Base-by-base conservation (phyloP, 2,329 filamentous ascomycete genomes). In the Xylaria hypoxylon region DNA sequence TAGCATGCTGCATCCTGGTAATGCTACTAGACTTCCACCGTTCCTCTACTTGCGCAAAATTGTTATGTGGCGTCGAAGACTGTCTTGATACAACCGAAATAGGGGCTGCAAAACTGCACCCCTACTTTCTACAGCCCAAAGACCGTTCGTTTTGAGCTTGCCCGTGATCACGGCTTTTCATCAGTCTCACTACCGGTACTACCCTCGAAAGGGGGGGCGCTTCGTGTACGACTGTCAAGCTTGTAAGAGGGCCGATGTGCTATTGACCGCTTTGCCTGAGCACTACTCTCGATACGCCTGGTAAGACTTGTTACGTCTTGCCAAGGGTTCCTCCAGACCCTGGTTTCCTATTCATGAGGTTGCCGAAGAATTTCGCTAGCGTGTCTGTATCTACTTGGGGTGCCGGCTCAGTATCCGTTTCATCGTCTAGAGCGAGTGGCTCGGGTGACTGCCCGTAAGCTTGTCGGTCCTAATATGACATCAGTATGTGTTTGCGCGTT, bases 361-460 rank as follows among this genome's bases (percentile, higher is more conserved):
- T 85, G 64, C 82, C 83, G 72, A 89, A 89, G 78, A 89, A 89
- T 68, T 83, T 86, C 69, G 87, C 83, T 59, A 89, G 77, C 71
- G 86, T 85, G 68, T 87, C 86, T 48, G 84, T 87, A 75, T 88
- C 81, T 74, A 86, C 82, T 64, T 80, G 81, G 4, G 77, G 76
- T 10, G 75, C 62, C 31, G 79, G 72, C 40, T 83, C 80, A 2
- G 74, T 70, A 11, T 77, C 72, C 71, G 80, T 70, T 7, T 77
- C 78, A 4, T 75, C 73, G 4, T 76, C 77, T 3, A 81, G 74
- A 35, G 78, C 77, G 4, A 79, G 77, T 10, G 80, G 79, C 63
- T 86, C 84, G 1, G 83, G 78, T 15, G 83, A 80, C 11, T 82
- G 78, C 58, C 79, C 81, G 69, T 84, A 86, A 33, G 84, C 82